Evolutionary conservation across 352 stramenopile species (phyloP), one percentile per base, ranked within the genome.

Genomic region (Pythium rishiriense): DNA sequence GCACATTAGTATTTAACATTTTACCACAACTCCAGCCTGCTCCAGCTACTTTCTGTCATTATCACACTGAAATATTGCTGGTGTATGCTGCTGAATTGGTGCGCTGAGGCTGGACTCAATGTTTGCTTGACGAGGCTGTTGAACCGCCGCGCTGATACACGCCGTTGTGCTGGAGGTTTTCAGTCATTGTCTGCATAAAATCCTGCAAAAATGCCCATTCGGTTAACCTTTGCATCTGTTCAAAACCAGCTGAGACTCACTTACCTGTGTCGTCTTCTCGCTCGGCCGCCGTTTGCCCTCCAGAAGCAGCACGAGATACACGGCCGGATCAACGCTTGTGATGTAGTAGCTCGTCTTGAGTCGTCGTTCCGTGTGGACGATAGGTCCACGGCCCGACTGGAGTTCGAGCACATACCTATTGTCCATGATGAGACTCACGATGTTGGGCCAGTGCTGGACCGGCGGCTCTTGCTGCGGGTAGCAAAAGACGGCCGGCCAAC

Each of bases 371-470:
- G 68, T 74, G 68, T 94, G 85, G 45, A 74, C 75, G 35, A 93
- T 77, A 19, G 58, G 46, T 24, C 45, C 52, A 6, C 41, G 41
- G 4, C 57, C 42, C 1, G 26, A 19, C n/a, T 60, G 57, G 6
- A 47, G 9, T 51, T 87, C 75, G 55, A 92, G 63, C 47, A 70
- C 72, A 19, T 66, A 63, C 29, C 79, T 78, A 62, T 87, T 91
- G 71, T 96, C 85, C 86, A 91, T 90, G 55, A 96, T 90, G 25
- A 96, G 74, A 63, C 85, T 94, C 51, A 96, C 73, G 17, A 96
- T 78, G 48, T 96, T 96, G 2, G 87, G 87, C 85, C 85, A 96
- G 64, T 96, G 87, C 58, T 86, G 66, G 47, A 88, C 63, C 22
- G 83, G 81, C 2, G 75, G 68, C 12, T 87, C 76, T 19, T 70